These are phyloP conservation scores for Alternaria brassicae DNA, from an alignment of 2,329 filamentous ascomycete genomes.

Conservation along the genomic window DNA sequence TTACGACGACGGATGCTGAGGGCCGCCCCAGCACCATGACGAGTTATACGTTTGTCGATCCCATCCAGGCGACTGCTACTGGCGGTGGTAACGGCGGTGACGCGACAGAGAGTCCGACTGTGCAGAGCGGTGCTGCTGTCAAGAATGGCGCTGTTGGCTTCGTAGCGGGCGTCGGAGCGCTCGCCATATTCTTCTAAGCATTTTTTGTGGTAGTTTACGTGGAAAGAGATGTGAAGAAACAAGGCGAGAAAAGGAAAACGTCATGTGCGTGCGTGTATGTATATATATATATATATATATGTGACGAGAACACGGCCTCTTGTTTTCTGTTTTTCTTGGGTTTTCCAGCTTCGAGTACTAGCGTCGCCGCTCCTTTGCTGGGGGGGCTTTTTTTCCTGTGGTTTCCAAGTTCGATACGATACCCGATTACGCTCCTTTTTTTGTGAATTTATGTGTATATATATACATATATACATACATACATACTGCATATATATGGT, in stretches of 20 bases:
- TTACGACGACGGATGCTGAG: slow-evolving; percentile 43
- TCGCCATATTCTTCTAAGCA: background rate
- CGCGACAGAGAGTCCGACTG: slow-evolving; percentile 38
- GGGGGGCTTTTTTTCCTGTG: no score
- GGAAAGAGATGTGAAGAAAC: background rate
- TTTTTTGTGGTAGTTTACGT: no score
- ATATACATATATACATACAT: no score
- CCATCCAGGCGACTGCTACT: slow-evolving; percentile 27
- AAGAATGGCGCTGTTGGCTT: slow-evolving; percentile 8
- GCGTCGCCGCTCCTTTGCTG: background rate
- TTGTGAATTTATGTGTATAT: no score
- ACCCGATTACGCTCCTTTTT: slow-evolving; percentile 1
- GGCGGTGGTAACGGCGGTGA: background rate
- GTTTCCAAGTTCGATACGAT: background rate
- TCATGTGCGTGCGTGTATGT: no score
- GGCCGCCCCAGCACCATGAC: slow-evolving; percentile 52
- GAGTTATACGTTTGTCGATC: slow-evolving; percentile 53
- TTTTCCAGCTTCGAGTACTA: background rate
- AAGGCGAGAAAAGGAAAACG: background rate
- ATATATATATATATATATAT: background rate
- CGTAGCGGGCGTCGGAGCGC: background rate
- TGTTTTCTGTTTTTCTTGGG: background rate
- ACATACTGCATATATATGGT: background rate
- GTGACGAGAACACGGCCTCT: background rate
- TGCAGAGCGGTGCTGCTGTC: slow-evolving; percentile 50